A percentile compares a stretch with the other conserved stretches of the same genome.
Conservation (phyloP, 306 rosid species). For the Vachellia collinsii region DNA sequence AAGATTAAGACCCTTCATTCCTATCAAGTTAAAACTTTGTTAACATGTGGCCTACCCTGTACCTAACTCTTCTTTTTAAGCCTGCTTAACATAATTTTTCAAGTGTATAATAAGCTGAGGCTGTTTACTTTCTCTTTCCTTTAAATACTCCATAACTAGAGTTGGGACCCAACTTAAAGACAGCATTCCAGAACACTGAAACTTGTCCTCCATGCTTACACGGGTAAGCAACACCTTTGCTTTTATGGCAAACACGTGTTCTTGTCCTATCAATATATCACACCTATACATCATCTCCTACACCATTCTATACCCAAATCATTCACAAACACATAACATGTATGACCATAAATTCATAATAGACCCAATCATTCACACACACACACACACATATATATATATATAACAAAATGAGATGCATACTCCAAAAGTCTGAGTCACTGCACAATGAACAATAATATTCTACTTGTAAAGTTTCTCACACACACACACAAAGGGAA, state of each 20-base stretch:
- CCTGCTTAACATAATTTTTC: too few relatives aligned
- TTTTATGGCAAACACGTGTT: constrained; percentile 3
- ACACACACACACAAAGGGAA: constrained; percentile 34
- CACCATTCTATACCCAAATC: neutral
- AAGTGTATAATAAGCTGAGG: too few relatives aligned
- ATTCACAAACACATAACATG: neutral
- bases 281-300: neutral
- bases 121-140: too few relatives aligned
- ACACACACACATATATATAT: neutral
- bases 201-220: neutral
- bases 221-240: neutral
- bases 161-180: neutral
- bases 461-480: constrained; percentile 37
- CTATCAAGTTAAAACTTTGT: too few relatives aligned
- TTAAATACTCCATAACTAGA: too few relatives aligned
- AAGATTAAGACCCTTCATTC: too few relatives aligned
- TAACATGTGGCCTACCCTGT: too few relatives aligned
- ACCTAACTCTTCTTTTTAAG: too few relatives aligned
- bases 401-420: constrained; percentile 25
- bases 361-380: neutral
- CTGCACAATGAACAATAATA: constrained; percentile 43
- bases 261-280: neutral
- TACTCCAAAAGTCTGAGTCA: constrained; percentile 37
- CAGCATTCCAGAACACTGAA: constrained; percentile 1
- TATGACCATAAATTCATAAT: neutral